A percentile compares a stretch with the other conserved stretches of the same genome.
Conservation (phyloP, 371 early-diverging fungal species). For the Mortierella sp. region DNA sequence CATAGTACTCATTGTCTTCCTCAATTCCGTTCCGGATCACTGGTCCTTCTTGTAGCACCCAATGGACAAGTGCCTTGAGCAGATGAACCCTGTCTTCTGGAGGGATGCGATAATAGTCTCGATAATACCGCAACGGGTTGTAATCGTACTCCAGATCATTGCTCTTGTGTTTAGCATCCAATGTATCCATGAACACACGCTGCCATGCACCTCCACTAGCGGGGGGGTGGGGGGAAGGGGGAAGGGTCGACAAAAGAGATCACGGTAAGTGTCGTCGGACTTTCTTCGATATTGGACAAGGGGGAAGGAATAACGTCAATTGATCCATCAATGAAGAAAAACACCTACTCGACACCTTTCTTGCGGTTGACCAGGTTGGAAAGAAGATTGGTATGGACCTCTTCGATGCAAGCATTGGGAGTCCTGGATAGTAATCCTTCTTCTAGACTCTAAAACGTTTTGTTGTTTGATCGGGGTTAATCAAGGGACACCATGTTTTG, state of each 20-base stretch:
- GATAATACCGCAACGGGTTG: constrained; percentile 31
- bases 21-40: constrained; percentile 40
- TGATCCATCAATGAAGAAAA: neutral
- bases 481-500: too few relatives aligned
- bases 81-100: constrained; percentile 34
- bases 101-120: constrained; percentile 32
- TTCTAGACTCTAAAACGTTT: constrained; percentile 43
- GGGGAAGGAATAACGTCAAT: too few relatives aligned
- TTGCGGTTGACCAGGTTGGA: constrained; percentile 52
- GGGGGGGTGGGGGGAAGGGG: too few relatives aligned
- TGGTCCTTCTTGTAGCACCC: constrained; percentile 47
- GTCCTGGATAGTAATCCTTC: constrained; percentile 26
- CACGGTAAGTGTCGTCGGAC: too few relatives aligned
- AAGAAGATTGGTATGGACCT: constrained; percentile 41
- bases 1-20: constrained; percentile 21
- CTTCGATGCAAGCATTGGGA: constrained; percentile 31
- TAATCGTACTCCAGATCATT: constrained; percentile 34
- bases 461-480: neutral
- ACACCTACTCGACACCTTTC: constrained; percentile 45
- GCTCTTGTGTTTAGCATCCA: constrained; percentile 35
- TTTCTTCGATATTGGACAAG: too few relatives aligned
- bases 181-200: constrained; percentile 31
- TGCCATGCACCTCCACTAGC: constrained; percentile 39
- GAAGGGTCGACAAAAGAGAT: too few relatives aligned
- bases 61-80: constrained; percentile 38